phyloP scores from a whole-genome alignment of 2,329 filamentous ascomycete species.

The Diaporthe citriasiana region DNA sequence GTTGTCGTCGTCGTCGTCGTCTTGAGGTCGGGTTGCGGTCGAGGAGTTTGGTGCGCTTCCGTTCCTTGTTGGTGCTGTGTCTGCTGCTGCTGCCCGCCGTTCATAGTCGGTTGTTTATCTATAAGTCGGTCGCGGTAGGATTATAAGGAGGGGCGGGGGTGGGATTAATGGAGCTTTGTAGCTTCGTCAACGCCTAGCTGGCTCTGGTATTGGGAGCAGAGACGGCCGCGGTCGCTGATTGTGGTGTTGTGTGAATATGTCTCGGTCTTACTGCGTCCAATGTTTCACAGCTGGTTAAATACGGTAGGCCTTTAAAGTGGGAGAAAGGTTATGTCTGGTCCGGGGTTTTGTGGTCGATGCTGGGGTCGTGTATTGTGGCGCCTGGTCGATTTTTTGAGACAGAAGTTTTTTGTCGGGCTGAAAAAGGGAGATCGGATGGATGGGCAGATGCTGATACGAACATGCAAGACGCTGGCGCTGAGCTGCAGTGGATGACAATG shows the following conservation, averaged over 20 bases:
- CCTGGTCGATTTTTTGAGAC: neutral
- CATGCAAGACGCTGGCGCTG: constrained; percentile 29
- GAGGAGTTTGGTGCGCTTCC: constrained; percentile 15
- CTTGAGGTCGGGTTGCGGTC: neutral
- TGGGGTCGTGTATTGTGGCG: neutral
- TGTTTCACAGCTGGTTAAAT: neutral
- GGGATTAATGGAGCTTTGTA: neutral
- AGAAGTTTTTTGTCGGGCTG: constrained; percentile 7
- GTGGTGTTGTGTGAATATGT: constrained; percentile 18
- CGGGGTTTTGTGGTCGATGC: neutral
- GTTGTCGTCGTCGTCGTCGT: neutral
- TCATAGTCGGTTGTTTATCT: constrained; percentile 36
- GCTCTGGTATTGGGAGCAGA: neutral
- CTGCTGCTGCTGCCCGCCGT: constrained; percentile 38
- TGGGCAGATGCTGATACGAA: constrained; percentile 31
- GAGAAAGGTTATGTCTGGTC: constrained; percentile 22
- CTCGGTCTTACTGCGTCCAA: constrained; percentile 15
- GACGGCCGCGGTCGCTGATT: neutral
- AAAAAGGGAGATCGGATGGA: neutral
- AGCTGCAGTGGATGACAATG: constrained; percentile 12
- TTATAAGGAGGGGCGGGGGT: neutral
- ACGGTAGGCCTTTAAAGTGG: neutral
- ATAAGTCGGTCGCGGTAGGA: constrained; percentile 11
- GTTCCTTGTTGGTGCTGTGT: constrained; percentile 24
- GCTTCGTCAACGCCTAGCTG: constrained; percentile 1